These are phyloP conservation scores for Cryphonectria parasitica DNA, from an alignment of 2,329 filamentous ascomycete genomes.

Conservation along the genomic window DNA sequence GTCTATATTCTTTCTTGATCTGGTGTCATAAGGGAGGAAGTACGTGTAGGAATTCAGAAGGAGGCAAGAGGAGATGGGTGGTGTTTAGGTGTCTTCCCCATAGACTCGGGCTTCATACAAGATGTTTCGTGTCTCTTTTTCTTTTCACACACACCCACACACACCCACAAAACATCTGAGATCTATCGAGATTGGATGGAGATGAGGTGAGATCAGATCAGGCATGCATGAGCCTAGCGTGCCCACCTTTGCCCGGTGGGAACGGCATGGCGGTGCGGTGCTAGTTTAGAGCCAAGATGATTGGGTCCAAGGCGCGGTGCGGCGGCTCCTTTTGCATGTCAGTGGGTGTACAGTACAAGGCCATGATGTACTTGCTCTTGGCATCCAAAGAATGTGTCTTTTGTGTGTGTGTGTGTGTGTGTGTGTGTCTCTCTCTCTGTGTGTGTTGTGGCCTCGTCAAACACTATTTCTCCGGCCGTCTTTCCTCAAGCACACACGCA, in stretches of 20 bases:
- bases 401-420: not conserved
- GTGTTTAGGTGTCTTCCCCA: not conserved
- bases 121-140: not conserved
- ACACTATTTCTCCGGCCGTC: not conserved
- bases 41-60: not conserved
- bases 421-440: not conserved
- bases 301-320: constrained; percentile 1
- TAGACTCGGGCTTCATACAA: not conserved
- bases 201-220: constrained; percentile 26
- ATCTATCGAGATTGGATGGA: constrained; percentile 22
- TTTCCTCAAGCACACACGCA: not conserved
- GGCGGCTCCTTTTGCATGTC: not conserved
- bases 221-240: constrained; percentile 8
- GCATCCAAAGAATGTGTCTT: too few species aligned
- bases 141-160: not conserved
- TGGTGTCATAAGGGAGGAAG: not conserved
- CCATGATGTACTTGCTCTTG: not conserved
- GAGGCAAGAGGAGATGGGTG: not conserved
- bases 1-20: not conserved
- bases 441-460: not conserved
- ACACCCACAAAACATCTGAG: constrained; percentile 16
- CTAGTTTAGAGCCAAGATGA: not conserved
- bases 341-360: too few species aligned
- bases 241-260: constrained; percentile 1
- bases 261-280: not conserved